Evolutionary conservation across 2,329 filamentous ascomycete genomes (phyloP), one percentile per base, ranked within the genome.

Genomic region (Sarocladium strictum): DNA sequence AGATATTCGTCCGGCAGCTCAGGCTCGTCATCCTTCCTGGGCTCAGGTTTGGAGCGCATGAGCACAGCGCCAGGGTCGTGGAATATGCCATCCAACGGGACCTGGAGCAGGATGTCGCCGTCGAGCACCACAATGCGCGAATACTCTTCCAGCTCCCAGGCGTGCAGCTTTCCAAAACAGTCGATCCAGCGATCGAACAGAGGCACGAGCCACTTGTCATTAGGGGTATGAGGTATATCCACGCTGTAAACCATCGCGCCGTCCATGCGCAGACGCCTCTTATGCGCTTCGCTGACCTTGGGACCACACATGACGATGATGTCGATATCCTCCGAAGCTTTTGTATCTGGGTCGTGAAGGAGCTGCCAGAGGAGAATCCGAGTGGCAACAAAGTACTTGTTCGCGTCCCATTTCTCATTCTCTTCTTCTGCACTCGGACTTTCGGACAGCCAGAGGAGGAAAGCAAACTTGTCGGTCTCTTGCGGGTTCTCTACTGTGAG

Each of bases 71-170:
- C 53, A 17, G 53, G 53, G 24, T 54, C 53, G 17, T 54, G n/a
- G 53, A 54, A 54, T 4, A 54, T 32, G 21, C 35, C 53, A 37
- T 54, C 53, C 15, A 54, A 38, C 12, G 53, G 38, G 3, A 32
- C 29, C 38, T 45, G 53, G 26, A 54, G 38, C 14, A 54, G 6
- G 37, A 45, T 54, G 37, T 54, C 53, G 21, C 53, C 53, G 26
- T 54, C 53, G 10, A 54, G 53, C 37, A 54, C 29, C 35, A 54
- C n/a, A 10, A 54, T 33, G 21, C 53, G 53, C 21, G 53, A 54
- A 32, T 54, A 54, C 24, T 54, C 53, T 15, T 45, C 53, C 53
- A 54, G 41, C 32, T 54, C 53, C 53, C 53, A 54, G 17, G 27
- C 53, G 35, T 41, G 53, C 19, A 54, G 32, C 38, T 54, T 54